Conservation (phyloP, 1,284 basidiomycete genomes). For the Ustilago loliicola region DNA sequence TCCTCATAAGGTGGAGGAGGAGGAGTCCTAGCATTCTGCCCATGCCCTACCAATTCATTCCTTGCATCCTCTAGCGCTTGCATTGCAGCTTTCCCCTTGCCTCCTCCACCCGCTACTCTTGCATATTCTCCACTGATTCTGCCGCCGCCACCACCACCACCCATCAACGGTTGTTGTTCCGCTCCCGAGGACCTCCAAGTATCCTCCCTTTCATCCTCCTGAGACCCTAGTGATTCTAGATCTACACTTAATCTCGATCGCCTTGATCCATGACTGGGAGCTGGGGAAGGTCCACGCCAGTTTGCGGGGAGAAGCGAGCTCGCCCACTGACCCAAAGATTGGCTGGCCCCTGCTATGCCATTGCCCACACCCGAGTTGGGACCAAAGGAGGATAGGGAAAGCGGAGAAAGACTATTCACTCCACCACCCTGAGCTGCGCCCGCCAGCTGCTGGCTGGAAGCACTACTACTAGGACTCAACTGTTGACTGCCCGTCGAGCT, state of each 20-base stretch:
- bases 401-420: constrained; percentile 10
- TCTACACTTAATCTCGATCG: constrained; percentile 34
- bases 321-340: constrained; percentile 39
- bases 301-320: constrained; percentile 19
- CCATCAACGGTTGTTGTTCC: constrained; percentile 8
- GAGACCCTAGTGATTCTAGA: constrained; percentile 23
- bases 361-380: not conserved
- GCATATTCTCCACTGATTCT: not conserved
- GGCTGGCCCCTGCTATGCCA: not conserved
- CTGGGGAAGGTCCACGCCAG: constrained; percentile 38
- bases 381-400: constrained; percentile 6
- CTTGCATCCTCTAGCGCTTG: constrained; percentile 12
- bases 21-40: not conserved
- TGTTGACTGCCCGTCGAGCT: constrained; percentile 9
- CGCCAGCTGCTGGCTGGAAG: constrained; percentile 13
- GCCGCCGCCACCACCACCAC: not conserved
- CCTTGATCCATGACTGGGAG: constrained; percentile 30
- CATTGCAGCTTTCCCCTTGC: not conserved
- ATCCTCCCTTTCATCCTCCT: constrained; percentile 22
- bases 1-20: not conserved
- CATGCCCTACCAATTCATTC: not conserved
- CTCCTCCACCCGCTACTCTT: not conserved
- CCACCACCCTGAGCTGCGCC: not conserved
- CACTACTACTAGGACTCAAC: constrained; percentile 26
- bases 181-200: constrained; percentile 5